These are phyloP conservation scores for Ceriops tagal DNA, from an alignment of 345 rosid genomes.

Conservation along the genomic window DNA sequence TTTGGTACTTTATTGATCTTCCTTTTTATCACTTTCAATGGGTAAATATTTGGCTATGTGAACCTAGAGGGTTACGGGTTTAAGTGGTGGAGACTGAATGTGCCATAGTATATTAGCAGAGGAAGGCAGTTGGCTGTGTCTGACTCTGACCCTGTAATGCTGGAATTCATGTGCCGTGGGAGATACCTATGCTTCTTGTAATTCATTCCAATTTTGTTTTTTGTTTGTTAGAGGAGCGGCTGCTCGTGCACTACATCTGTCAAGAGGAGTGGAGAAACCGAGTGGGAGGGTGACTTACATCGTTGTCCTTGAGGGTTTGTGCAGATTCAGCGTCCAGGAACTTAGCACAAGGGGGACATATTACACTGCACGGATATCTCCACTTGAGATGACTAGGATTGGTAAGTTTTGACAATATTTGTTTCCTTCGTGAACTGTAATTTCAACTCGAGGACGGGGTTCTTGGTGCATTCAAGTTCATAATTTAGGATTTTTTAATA, in stretches of 20 bases:
- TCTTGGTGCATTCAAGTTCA: background rate
- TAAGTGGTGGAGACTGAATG: too few species aligned
- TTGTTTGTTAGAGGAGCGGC: constrained; percentile 74
- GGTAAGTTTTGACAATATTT: constrained; percentile 42
- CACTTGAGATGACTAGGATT: constrained; percentile 84
- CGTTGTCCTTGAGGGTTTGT: constrained; percentile 95
- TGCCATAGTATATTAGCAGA: too few species aligned
- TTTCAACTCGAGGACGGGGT: background rate
- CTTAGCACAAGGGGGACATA: constrained; percentile 87
- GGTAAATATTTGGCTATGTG: too few species aligned
- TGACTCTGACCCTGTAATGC: too few species aligned
- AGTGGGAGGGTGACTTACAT: constrained; percentile 98
- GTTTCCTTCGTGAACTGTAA: background rate
- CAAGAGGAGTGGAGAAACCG: constrained; percentile 99
- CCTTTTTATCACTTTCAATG: background rate
- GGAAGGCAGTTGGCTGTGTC: too few species aligned
- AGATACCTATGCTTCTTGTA: constrained; percentile 9
- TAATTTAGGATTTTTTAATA: background rate
- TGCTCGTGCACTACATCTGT: constrained; percentile 94
- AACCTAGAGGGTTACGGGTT: too few species aligned
- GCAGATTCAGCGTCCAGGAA: constrained; percentile 93
- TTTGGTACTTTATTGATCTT: background rate
- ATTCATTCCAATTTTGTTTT: constrained; percentile 7
- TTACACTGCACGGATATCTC: constrained; percentile 77
- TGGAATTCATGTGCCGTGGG: background rate